Percentiles rank a stretch among this genome's conserved stretches.
Evolutionary conservation across 495 filamentous ascomycete genomes (phyloP).

Genomic region (Daldinia decipiens): DNA sequence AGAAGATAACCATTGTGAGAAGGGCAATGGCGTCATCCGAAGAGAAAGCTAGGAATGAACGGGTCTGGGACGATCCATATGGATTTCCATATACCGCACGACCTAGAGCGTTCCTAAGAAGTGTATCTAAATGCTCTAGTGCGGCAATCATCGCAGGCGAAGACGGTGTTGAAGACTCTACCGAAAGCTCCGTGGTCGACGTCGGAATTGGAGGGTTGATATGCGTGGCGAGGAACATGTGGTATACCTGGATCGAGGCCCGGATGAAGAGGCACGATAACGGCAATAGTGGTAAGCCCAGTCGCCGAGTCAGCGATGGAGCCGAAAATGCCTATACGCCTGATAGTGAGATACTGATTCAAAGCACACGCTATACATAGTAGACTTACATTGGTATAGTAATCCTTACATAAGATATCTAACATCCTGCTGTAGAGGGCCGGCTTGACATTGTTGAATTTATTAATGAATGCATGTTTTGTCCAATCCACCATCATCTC

Average conservation of each 20-base stretch:
- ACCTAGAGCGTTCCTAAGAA: conserved; percentile 76
- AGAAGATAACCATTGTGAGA: conserved; percentile 79
- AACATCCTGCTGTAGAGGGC: conserved; percentile 87
- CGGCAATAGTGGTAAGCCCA: conserved; percentile 92
- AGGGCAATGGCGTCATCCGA: conserved; percentile 75
- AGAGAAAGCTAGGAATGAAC: conserved; percentile 54
- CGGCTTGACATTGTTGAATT: conserved; percentile 97
- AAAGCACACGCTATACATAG: background rate
- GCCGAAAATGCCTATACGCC: conserved; percentile 79
- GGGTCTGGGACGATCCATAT: conserved; percentile 40
- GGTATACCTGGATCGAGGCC: conserved; percentile 93
- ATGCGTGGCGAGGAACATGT: conserved; percentile 94
- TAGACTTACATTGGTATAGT: conserved; percentile 83
- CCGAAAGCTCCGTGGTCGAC: conserved; percentile 70
- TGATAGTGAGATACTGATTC: conserved; percentile 17
- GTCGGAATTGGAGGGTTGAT: conserved; percentile 79
- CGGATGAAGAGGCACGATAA: conserved; percentile 95
- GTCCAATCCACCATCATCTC: conserved; percentile 98
- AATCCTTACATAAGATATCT: conserved; percentile 94
- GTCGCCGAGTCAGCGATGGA: conserved; percentile 81
- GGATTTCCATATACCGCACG: conserved; percentile 69
- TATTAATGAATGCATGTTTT: conserved; percentile 96
- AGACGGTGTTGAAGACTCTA: conserved; percentile 61
- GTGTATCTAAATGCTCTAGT: conserved; percentile 76
- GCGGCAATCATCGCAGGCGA: conserved; percentile 77